Percentiles rank a stretch among this genome's conserved stretches.
These are phyloP conservation scores for Ogataea philodendri DNA, from an alignment of 805 yeast genomes.

Conservation along the genomic window DNA sequence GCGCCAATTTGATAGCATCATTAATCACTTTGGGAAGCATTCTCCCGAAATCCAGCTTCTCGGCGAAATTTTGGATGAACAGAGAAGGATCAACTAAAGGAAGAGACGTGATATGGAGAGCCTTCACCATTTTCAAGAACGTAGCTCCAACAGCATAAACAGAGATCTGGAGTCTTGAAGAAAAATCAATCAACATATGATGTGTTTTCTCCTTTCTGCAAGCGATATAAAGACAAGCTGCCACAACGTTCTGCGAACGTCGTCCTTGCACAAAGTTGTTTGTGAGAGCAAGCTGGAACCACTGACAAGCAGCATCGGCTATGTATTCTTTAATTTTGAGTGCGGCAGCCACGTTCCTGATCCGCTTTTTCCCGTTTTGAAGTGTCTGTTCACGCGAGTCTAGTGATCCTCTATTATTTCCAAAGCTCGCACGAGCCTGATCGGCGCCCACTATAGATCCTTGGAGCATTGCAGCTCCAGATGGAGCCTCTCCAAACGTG, in stretches of 20 bases:
- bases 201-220: constrained; percentile 89
- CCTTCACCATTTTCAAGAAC: constrained; percentile 87
- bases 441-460: constrained; percentile 92
- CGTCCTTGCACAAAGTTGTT: constrained; percentile 97
- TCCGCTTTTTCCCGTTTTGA: constrained; percentile 75
- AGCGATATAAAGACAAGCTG: constrained; percentile 92
- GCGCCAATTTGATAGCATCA: constrained; percentile 86
- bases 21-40: constrained; percentile 69
- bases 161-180: constrained; percentile 83
- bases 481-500: constrained; percentile 85
- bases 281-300: constrained; percentile 85
- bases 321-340: constrained; percentile 80
- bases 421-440: constrained; percentile 70
- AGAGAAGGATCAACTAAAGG: constrained; percentile 94
- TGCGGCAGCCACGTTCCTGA: constrained; percentile 76
- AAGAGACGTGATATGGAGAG: constrained; percentile 67
- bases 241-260: constrained; percentile 89
- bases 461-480: constrained; percentile 94
- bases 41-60: constrained; percentile 76
- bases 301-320: constrained; percentile 80
- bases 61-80: constrained; percentile 91
- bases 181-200: constrained; percentile 94
- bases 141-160: constrained; percentile 97
- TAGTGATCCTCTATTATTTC: constrained; percentile 68
- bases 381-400: constrained; percentile 90